A percentile compares a stretch with the other conserved stretches of the same genome.
phyloP scores from a whole-genome alignment of 2,329 filamentous ascomycete genomes.

The Basipetospora sp. region DNA sequence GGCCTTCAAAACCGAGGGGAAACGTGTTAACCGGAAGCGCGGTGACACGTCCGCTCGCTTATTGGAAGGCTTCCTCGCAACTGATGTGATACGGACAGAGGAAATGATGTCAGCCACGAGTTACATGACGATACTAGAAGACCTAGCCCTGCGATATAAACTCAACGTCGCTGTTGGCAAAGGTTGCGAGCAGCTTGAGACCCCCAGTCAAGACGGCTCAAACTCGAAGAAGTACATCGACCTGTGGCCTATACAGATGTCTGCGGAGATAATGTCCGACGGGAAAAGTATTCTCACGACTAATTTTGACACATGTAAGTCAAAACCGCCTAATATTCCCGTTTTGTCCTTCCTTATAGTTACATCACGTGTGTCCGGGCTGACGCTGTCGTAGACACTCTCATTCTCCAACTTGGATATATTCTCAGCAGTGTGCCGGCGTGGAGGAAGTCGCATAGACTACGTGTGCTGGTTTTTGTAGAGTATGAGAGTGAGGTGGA shows the following conservation, averaged over 20 bases:
- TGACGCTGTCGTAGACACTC: slow-evolving; percentile 34
- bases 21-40: slow-evolving; percentile 24
- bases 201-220: slow-evolving; percentile 43
- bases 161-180: slow-evolving; percentile 77
- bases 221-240: slow-evolving; percentile 68
- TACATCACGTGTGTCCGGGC: background rate
- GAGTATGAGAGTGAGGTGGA: slow-evolving; percentile 75
- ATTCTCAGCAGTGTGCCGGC: slow-evolving; percentile 68
- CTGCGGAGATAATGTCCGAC: slow-evolving; percentile 59
- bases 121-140: slow-evolving; percentile 73
- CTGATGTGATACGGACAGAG: slow-evolving; percentile 54
- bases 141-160: slow-evolving; percentile 60
- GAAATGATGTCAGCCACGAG: slow-evolving; percentile 53
- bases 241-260: slow-evolving; percentile 89
- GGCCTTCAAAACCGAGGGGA: slow-evolving; percentile 10
- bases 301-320: slow-evolving; percentile 77
- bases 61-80: slow-evolving; percentile 47
- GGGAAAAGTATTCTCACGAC: slow-evolving; percentile 59
- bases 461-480: slow-evolving; percentile 75
- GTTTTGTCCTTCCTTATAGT: no score
- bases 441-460: slow-evolving; percentile 58
- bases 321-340: no score
- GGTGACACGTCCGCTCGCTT: slow-evolving; percentile 41
- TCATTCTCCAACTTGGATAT: slow-evolving; percentile 77
- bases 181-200: slow-evolving; percentile 62